Conservation (phyloP, 2,329 filamentous ascomycete genomes). For the Venturiaceae sp. region DNA sequence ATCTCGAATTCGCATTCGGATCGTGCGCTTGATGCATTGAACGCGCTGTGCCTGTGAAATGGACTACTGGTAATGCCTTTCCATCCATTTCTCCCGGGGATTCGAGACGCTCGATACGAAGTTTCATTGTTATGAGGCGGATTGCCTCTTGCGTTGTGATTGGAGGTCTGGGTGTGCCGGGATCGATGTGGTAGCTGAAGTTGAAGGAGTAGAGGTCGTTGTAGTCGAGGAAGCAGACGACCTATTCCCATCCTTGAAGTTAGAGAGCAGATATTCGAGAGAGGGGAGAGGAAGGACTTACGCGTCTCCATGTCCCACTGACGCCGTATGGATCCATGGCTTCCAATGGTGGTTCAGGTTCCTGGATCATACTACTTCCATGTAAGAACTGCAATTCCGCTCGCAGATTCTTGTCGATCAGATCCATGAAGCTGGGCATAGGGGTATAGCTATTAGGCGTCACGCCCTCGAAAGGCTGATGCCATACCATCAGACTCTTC, state of each 20-base stretch:
- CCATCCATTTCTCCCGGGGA: slow-evolving; percentile 49
- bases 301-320: slow-evolving; percentile 61
- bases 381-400: background rate
- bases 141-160: slow-evolving; percentile 57
- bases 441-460: slow-evolving; percentile 26
- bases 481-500: background rate
- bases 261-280: background rate
- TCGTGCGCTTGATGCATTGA: slow-evolving; percentile 57
- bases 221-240: slow-evolving; percentile 49
- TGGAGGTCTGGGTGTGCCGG: slow-evolving; percentile 35
- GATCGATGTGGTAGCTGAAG: slow-evolving; percentile 41
- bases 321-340: slow-evolving; percentile 60
- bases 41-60: slow-evolving; percentile 54
- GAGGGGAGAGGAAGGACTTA: slow-evolving; percentile 22
- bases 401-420: background rate
- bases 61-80: slow-evolving; percentile 52
- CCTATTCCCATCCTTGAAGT: slow-evolving; percentile 17
- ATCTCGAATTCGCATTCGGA: slow-evolving; percentile 29
- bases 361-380: slow-evolving; percentile 12
- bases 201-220: slow-evolving; percentile 66
- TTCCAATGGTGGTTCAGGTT: slow-evolving; percentile 36
- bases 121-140: slow-evolving; percentile 59
- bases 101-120: slow-evolving; percentile 51
- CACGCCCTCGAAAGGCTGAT: slow-evolving; percentile 40
- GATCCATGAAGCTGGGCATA: background rate